These are phyloP conservation scores for Daldinia concentrica DNA, from an alignment of 495 filamentous ascomycete genomes.

Conservation along the genomic window DNA sequence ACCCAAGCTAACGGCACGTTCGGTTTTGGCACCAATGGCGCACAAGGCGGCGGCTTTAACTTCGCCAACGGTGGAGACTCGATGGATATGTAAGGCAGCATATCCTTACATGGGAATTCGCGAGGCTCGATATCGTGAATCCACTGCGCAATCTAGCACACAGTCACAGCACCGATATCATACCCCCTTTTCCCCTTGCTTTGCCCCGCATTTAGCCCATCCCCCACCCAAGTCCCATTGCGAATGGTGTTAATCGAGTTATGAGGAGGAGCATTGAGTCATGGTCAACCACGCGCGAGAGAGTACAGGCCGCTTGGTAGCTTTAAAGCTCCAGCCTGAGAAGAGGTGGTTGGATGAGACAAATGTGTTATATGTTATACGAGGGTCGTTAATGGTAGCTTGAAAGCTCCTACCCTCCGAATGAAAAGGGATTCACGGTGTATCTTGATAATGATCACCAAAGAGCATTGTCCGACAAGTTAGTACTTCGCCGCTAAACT, in stretches of 20 bases:
- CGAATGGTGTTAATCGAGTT: slow-evolving; percentile 53
- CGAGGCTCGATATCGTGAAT: slow-evolving; percentile 32
- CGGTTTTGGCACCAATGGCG: slow-evolving; percentile 78
- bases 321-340: slow-evolving; percentile 63
- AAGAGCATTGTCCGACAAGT: slow-evolving; percentile 16
- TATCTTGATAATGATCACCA: slow-evolving; percentile 13
- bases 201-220: slow-evolving; percentile 35
- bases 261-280: slow-evolving; percentile 48
- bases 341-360: slow-evolving; percentile 32
- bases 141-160: slow-evolving; percentile 40
- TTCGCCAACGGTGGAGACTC: slow-evolving; percentile 92
- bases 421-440: slow-evolving; percentile 14
- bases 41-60: slow-evolving; percentile 86
- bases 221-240: slow-evolving; percentile 43
- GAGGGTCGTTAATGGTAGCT: slow-evolving; percentile 60
- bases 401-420: slow-evolving; percentile 61
- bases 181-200: slow-evolving; percentile 35
- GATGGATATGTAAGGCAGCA: slow-evolving; percentile 91
- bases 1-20: slow-evolving; percentile 77
- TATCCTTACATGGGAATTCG: slow-evolving; percentile 12
- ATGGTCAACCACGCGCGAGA: slow-evolving; percentile 39
- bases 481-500: slow-evolving; percentile 9
- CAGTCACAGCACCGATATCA: slow-evolving; percentile 43
- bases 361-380: slow-evolving; percentile 36
- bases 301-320: slow-evolving; percentile 56